These are phyloP conservation scores for Talaromyces liani DNA, from an alignment of 495 filamentous ascomycete genomes.

Conservation along the genomic window DNA sequence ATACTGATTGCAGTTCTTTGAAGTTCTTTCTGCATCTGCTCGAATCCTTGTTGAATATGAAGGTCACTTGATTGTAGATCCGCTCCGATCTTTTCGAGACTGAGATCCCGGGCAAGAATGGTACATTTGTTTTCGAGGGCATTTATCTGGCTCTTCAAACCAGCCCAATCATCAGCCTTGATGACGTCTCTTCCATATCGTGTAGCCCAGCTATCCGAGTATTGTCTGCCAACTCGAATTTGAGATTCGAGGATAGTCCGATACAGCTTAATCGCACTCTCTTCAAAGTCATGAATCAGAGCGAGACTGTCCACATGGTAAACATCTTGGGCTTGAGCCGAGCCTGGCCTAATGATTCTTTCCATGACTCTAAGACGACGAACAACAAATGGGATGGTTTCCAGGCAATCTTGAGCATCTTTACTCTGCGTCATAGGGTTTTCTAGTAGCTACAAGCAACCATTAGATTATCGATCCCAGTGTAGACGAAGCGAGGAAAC, in stretches of 20 bases:
- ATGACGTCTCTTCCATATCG: slow-evolving; percentile 10
- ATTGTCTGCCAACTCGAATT: slow-evolving; percentile 2
- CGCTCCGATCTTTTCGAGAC: slow-evolving; percentile 2
- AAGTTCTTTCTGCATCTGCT: slow-evolving; percentile 3
- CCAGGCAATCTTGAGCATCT: slow-evolving; percentile 7
- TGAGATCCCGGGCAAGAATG: slow-evolving; percentile 1
- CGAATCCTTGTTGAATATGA: background rate
- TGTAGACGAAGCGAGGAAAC: background rate
- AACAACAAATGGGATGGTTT: slow-evolving; percentile 7
- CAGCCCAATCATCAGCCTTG: slow-evolving; percentile 12
- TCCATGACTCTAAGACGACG: slow-evolving; percentile 5
- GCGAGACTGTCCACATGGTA: background rate
- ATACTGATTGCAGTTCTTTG: slow-evolving; percentile 2
- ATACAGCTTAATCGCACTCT: slow-evolving; percentile 8
- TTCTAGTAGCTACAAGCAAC: background rate
- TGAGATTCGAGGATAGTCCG: slow-evolving; percentile 8
- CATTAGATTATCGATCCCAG: background rate
- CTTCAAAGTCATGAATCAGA: background rate
- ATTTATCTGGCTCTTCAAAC: slow-evolving; percentile 6
- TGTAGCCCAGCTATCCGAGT: background rate
- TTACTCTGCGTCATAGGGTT: background rate
- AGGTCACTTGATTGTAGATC: background rate
- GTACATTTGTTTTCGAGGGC: slow-evolving; percentile 4
- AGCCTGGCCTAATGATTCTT: background rate
- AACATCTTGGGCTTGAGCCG: background rate